These are phyloP conservation scores for Coemansia sp. DNA, from an alignment of 192 early-diverging fungal species.

Conservation along the genomic window DNA sequence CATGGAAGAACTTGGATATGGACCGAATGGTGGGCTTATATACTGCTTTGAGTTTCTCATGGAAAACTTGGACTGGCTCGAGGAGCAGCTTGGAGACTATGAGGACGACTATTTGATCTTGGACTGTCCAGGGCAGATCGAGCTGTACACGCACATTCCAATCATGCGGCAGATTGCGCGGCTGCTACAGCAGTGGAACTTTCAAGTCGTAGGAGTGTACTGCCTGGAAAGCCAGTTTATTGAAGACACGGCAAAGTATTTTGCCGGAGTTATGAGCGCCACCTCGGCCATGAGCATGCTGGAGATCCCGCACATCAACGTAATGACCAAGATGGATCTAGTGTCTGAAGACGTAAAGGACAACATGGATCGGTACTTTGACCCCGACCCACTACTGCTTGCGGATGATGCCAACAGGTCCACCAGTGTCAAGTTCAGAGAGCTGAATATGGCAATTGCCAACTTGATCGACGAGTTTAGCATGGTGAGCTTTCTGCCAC, in stretches of 20 bases:
- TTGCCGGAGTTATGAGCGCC: slow-evolving; percentile 93
- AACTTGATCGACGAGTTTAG: slow-evolving; percentile 94
- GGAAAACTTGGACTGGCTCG: slow-evolving; percentile 96
- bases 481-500: slow-evolving; percentile 94
- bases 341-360: slow-evolving; percentile 64
- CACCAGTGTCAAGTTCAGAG: slow-evolving; percentile 77
- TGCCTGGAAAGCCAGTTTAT: slow-evolving; percentile 94
- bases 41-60: slow-evolving; percentile 97
- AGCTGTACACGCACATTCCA: slow-evolving; percentile 97
- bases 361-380: slow-evolving; percentile 79
- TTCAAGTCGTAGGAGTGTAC: slow-evolving; percentile 92
- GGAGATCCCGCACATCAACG: slow-evolving; percentile 98
- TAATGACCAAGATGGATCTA: slow-evolving; percentile 97
- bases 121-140: slow-evolving; percentile 98
- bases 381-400: slow-evolving; percentile 86
- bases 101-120: slow-evolving; percentile 97
- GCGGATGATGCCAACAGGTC: slow-evolving; percentile 76
- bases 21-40: slow-evolving; percentile 96
- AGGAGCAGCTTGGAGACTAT: slow-evolving; percentile 87
- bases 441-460: slow-evolving; percentile 87
- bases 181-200: slow-evolving; percentile 67
- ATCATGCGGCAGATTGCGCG: slow-evolving; percentile 87
- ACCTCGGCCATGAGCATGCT: slow-evolving; percentile 95
- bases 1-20: slow-evolving; percentile 95
- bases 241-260: slow-evolving; percentile 95